phyloP scores from a whole-genome alignment of 2,329 filamentous ascomycete genomes.

The Periglandula ipomoeae region DNA sequence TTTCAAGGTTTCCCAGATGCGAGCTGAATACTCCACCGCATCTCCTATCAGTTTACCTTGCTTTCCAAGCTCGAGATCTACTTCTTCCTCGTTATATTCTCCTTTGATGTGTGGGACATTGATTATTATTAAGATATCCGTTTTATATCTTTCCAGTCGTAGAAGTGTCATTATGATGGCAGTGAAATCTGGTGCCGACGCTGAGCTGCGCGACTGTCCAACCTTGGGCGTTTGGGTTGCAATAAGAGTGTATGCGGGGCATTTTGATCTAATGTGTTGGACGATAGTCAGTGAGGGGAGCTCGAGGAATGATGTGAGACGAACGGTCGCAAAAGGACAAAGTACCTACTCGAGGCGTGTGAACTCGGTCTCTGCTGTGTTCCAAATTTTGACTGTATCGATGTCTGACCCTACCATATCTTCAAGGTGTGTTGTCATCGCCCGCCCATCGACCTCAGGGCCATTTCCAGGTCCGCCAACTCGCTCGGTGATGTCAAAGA shows the following conservation, averaged over 20 bases:
- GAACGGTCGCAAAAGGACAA: neutral
- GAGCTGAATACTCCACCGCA: slow-evolving; percentile 56
- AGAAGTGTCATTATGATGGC: slow-evolving; percentile 71
- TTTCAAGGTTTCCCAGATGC: slow-evolving; percentile 64
- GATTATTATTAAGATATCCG: slow-evolving; percentile 76
- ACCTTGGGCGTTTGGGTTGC: slow-evolving; percentile 48
- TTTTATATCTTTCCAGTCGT: slow-evolving; percentile 62
- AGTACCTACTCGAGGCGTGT: slow-evolving; percentile 40
- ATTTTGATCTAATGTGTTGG: slow-evolving; percentile 28
- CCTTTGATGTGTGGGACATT: slow-evolving; percentile 79
- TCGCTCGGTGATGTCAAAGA: slow-evolving; percentile 83
- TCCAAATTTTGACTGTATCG: slow-evolving; percentile 58
- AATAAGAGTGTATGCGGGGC: slow-evolving; percentile 60
- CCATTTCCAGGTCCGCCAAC: slow-evolving; percentile 47
- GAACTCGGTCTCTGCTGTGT: slow-evolving; percentile 52
- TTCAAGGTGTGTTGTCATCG: slow-evolving; percentile 59
- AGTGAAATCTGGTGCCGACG: slow-evolving; percentile 51
- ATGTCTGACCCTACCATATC: slow-evolving; percentile 58
- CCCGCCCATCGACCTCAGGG: slow-evolving; percentile 58
- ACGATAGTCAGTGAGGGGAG: slow-evolving; percentile 14
- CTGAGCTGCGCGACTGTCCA: slow-evolving; percentile 23
- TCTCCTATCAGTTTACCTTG: slow-evolving; percentile 60
- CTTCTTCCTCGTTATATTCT: slow-evolving; percentile 63
- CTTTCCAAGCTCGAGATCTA: slow-evolving; percentile 57
- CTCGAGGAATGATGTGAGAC: neutral